phyloP scores from a whole-genome alignment of 768 basidiomycete species.

The Sarcomyxa edulis region DNA sequence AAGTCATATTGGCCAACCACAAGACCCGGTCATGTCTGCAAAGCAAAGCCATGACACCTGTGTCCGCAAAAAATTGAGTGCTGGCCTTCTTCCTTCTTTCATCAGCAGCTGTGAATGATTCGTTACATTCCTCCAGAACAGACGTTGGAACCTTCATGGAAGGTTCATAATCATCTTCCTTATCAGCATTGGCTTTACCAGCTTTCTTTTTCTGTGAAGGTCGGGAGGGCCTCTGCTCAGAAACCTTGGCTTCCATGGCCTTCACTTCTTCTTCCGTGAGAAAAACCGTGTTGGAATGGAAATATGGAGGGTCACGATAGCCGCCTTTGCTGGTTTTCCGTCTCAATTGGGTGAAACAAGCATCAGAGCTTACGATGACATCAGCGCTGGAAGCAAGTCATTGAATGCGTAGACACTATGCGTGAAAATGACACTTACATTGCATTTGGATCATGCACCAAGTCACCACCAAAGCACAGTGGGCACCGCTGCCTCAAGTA shows the following conservation, averaged over 20 bases:
- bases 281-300: conserved; percentile 1
- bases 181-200: not conserved
- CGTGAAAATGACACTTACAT: not conserved
- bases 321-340: conserved; percentile 3
- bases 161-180: conserved; percentile 4
- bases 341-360: conserved; percentile 28
- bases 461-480: conserved; percentile 5
- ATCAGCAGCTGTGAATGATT: conserved; percentile 16
- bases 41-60: conserved; percentile 25
- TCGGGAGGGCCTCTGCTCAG: conserved; percentile 6
- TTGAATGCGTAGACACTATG: too few relatives aligned
- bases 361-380: conserved; percentile 25
- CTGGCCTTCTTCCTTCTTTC: conserved; percentile 15
- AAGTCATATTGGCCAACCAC: conserved; percentile 25
- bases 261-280: conserved; percentile 4
- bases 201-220: not conserved
- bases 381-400: conserved; percentile 12
- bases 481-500: conserved; percentile 7
- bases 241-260: conserved; percentile 6
- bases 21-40: conserved; percentile 27
- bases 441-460: not conserved
- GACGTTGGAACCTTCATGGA: conserved; percentile 9
- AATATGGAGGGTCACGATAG: not conserved
- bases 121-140: conserved; percentile 12
- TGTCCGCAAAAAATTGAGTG: conserved; percentile 18